These are phyloP conservation scores for Zymoseptoria pseudotritici DNA, from an alignment of 2,329 filamentous ascomycete species.

Conservation along the genomic window DNA sequence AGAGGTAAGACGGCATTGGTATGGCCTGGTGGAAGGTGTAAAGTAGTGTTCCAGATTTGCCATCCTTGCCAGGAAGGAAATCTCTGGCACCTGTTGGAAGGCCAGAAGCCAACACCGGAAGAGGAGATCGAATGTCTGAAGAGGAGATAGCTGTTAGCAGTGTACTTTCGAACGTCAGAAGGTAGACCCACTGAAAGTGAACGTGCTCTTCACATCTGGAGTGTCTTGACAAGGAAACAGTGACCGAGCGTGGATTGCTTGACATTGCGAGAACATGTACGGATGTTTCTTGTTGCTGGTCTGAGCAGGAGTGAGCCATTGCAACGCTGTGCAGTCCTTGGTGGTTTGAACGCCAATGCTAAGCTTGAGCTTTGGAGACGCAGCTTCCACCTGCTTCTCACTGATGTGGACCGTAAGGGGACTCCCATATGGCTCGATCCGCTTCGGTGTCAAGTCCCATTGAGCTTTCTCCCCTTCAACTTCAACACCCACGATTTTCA, in stretches of 20 bases:
- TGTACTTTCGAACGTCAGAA: neutral
- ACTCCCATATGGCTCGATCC: slow-evolving; percentile 65
- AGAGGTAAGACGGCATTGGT: slow-evolving; percentile 89
- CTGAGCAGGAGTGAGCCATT: slow-evolving; percentile 90
- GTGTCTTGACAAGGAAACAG: slow-evolving; percentile 97
- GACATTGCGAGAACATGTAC: slow-evolving; percentile 97
- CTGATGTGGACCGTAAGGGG: slow-evolving; percentile 57
- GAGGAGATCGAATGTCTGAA: slow-evolving; percentile 64
- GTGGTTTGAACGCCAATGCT: slow-evolving; percentile 52
- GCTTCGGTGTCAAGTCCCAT: slow-evolving; percentile 62
- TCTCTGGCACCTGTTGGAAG: slow-evolving; percentile 52
- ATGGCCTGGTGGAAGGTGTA: slow-evolving; percentile 87
- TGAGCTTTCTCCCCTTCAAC: slow-evolving; percentile 57
- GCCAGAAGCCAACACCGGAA: slow-evolving; percentile 89
- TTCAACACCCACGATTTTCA: slow-evolving; percentile 65
- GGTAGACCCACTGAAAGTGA: slow-evolving; percentile 55
- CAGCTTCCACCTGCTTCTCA: slow-evolving; percentile 31
- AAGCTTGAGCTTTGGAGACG: slow-evolving; percentile 25
- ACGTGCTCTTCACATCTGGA: slow-evolving; percentile 93
- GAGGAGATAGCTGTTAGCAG: neutral
- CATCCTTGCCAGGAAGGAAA: slow-evolving; percentile 46
- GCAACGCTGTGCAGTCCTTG: slow-evolving; percentile 78
- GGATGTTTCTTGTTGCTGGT: slow-evolving; percentile 93
- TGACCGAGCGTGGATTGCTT: slow-evolving; percentile 89
- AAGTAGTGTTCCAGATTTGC: slow-evolving; percentile 48